A percentile compares a stretch with the other conserved stretches of the same genome.
Evolutionary conservation across 495 filamentous ascomycete genomes (phyloP).

Genomic region (Penicillium steckii): DNA sequence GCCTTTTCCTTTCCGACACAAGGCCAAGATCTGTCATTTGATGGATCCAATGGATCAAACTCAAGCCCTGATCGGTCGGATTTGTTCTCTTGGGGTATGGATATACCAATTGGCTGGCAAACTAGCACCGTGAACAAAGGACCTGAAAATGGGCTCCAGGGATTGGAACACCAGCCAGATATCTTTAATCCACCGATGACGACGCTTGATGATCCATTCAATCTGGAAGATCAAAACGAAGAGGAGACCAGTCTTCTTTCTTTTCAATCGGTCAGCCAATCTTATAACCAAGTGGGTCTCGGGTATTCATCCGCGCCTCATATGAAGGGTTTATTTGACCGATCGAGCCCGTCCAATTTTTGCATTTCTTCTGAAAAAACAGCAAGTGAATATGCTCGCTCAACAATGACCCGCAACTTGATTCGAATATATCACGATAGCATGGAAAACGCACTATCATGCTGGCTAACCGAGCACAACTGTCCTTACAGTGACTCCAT

Average conservation of each 20-base stretch:
- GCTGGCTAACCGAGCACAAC: slow-evolving; percentile 49
- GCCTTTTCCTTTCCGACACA: neutral
- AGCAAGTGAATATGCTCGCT: slow-evolving; percentile 22
- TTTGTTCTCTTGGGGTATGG: neutral
- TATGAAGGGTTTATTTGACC: neutral
- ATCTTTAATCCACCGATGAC: neutral
- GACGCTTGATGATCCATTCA: neutral
- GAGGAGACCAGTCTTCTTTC: neutral
- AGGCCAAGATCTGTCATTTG: neutral
- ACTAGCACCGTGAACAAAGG: neutral
- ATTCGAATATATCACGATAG: slow-evolving; percentile 49
- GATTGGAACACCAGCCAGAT: neutral
- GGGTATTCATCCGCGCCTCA: neutral
- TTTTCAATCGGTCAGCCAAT: neutral
- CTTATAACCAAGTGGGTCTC: neutral
- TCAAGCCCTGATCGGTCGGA: neutral
- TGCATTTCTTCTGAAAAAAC: slow-evolving; percentile 11
- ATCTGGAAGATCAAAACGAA: neutral
- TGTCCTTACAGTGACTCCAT: slow-evolving; percentile 38
- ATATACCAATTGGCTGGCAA: neutral
- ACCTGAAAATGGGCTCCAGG: neutral
- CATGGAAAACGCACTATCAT: slow-evolving; percentile 46
- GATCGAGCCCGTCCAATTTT: neutral
- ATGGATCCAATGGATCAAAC: neutral
- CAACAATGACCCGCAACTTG: slow-evolving; percentile 34